These are phyloP conservation scores for Conringia planisiliqua DNA, from an alignment of 345 rosid genomes.

Conservation along the genomic window DNA sequence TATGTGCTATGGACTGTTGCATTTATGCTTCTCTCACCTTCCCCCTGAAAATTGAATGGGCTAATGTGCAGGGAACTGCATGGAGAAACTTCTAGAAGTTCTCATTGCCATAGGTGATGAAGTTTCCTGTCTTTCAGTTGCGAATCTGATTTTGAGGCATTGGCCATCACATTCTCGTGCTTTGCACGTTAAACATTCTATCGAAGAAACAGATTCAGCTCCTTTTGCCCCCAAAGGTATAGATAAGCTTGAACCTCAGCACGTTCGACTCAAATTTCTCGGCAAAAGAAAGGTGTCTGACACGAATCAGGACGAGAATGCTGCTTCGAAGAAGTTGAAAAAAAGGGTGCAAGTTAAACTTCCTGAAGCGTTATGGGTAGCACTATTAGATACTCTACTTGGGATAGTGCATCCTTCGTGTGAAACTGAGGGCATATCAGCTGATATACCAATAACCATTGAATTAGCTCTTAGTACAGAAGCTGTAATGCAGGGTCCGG, in stretches of 20 bases:
- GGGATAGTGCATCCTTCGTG: slow-evolving; percentile 58
- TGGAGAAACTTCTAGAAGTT: slow-evolving; percentile 97
- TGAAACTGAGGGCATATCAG: slow-evolving; percentile 49
- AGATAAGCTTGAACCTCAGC: slow-evolving; percentile 87
- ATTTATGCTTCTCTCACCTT: neutral
- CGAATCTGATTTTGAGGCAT: slow-evolving; percentile 88
- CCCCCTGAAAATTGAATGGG: neutral
- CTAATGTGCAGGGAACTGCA: slow-evolving; percentile 80
- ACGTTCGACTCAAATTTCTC: slow-evolving; percentile 73
- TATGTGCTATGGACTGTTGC: slow-evolving; percentile 7
- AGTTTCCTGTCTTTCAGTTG: slow-evolving; percentile 91
- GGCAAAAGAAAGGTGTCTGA: slow-evolving; percentile 78
- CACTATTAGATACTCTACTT: slow-evolving; percentile 62
- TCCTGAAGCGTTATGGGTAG: slow-evolving; percentile 69
- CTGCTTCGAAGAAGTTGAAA: slow-evolving; percentile 55
- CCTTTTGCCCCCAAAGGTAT: slow-evolving; percentile 93
- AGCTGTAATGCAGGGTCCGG: slow-evolving; percentile 37
- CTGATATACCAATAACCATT: slow-evolving; percentile 66
- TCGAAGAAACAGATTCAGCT: slow-evolving; percentile 69
- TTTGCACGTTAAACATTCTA: slow-evolving; percentile 67
- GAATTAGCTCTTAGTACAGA: slow-evolving; percentile 46
- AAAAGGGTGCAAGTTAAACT: slow-evolving; percentile 53
- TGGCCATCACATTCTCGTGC: slow-evolving; percentile 99
- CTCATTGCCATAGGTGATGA: slow-evolving; percentile 99
- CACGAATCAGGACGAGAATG: slow-evolving; percentile 43